Evolutionary conservation across 116 monocot genomes (phyloP), one percentile per base, ranked within the genome.

Genomic region (Phalaenopsis hybrid): DNA sequence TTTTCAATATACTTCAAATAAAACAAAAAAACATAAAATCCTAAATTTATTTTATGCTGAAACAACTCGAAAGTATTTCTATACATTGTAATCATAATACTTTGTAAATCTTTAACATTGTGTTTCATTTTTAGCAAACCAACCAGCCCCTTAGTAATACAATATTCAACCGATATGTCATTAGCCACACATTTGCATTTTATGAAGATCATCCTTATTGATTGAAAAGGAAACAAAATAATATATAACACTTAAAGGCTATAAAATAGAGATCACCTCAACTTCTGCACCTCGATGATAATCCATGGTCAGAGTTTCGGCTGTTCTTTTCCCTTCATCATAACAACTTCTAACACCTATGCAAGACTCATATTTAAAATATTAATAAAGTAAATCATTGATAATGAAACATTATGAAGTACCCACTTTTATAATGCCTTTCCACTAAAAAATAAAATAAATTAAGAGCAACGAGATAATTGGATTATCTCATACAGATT

Each of bases 261-360:
- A 75, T 45, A 75, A 75, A 45, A 46, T 20, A 25, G 49, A 41
- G 20, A 13, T 83, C 80, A 91, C 91, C 91, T 93, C 91, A 74
- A 93, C 89, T 63, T 85, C 87, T 83, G 89, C 94, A 82, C 93
- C 97, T 61, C 97, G 88, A 83, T 98, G 97, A 84, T 98, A 98
- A 83, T 98, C 97, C 97, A 98, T 98, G 18, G 97, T 86, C 78
- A 98, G 93, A 61, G 97, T 98, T 84, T 98, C 97, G 70, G 97
- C 97, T n/a, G 97, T 98, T 80, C 97, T 88, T 83, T 98, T 98
- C 16, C 97, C 97, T 85, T 98, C 97, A 81, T 98, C 97, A 88
- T 98, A 98, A 80, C 97, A 98, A 83, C 97, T 98, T 82, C 97
- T 90, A 76, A 93, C 94, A 80, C 97, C 97, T 98, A 77, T 20